These are phyloP conservation scores for Paramyrothecium sp. DNA, from an alignment of 2,329 filamentous ascomycete species.

Conservation along the genomic window DNA sequence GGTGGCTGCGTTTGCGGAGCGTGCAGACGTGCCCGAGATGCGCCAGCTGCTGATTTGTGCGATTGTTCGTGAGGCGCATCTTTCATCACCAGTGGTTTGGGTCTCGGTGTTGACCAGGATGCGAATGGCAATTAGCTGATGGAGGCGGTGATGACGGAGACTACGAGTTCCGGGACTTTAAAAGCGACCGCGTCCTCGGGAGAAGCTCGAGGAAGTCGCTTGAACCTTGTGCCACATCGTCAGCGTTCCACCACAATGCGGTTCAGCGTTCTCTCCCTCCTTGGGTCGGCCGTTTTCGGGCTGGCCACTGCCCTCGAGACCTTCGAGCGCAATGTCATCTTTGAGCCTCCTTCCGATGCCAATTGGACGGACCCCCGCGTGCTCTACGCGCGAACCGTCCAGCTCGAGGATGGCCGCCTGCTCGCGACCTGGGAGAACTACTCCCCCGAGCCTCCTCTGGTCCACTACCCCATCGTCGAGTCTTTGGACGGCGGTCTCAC, in stretches of 20 bases:
- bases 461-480: slow-evolving; percentile 53
- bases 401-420: slow-evolving; percentile 44
- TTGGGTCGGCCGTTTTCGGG: background rate
- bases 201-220: background rate
- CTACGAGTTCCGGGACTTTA: background rate
- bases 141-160: no score
- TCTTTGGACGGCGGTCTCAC: slow-evolving; percentile 54
- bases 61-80: no score
- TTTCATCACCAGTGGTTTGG: no score
- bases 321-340: slow-evolving; percentile 29
- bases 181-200: background rate
- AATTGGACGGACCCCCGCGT: slow-evolving; percentile 42
- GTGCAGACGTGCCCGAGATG: no score
- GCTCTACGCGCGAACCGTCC: slow-evolving; percentile 41
- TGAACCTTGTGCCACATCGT: background rate
- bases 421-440: slow-evolving; percentile 57
- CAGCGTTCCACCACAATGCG: background rate
- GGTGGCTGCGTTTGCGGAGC: no score
- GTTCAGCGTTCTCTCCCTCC: background rate
- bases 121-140: no score
- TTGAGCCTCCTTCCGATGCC: slow-evolving; percentile 32
- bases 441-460: slow-evolving; percentile 51
- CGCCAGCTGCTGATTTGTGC: no score
- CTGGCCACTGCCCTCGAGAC: background rate
- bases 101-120: no score